Base-by-base conservation (phyloP, 2,329 filamentous ascomycete species). In the Trichoderma arundinaceum region DNA sequence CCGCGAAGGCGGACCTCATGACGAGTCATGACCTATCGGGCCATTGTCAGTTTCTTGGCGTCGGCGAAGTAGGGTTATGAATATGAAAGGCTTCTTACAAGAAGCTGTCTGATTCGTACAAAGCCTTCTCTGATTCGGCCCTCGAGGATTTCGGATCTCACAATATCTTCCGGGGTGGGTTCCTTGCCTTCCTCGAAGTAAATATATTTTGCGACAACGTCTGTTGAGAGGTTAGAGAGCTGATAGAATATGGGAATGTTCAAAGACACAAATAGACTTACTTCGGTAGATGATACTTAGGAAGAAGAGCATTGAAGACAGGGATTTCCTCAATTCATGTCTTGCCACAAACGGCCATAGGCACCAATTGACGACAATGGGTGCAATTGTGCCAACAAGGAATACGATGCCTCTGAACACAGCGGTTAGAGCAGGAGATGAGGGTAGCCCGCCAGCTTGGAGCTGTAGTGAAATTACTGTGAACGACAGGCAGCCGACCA, bases 331-430 rank as follows among this genome's bases (percentile, higher is more conserved):
- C 13, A 88, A 78, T 71, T 87, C 85, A 69, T 87, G 85, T 12
- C 86, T 79, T 10, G 86, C 85, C 5, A 88, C 80, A 68, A 88
- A 88, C 2, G 86, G 86, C 86, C 86, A 88, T 3, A 88, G 74
- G 12, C 85, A 70, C 85, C 84, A 88, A 68, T 87, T 88, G 13
- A 87, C 80, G 1, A 85, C 67, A 10, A 87, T 78, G 0, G 85
- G 84, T 1, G 82, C 78, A 1, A 84, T 77, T 3, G 85, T 82
- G 2, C 85, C 86, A 22, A 86, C 72, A 2, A 86, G 76, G 66
- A 88, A 83, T 0, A 82, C 79, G 2, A 82, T 68, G 0, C 84
- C 85, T 46, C 80, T 77, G 41, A 81, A 79, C 67, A 81, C 81
- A 7, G 81, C 81, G 7, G 83, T 77, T 3, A 76, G 71, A 2